Evolutionary conservation across 805 yeast species (phyloP).

Genomic region (Priceomyces haplophilus): DNA sequence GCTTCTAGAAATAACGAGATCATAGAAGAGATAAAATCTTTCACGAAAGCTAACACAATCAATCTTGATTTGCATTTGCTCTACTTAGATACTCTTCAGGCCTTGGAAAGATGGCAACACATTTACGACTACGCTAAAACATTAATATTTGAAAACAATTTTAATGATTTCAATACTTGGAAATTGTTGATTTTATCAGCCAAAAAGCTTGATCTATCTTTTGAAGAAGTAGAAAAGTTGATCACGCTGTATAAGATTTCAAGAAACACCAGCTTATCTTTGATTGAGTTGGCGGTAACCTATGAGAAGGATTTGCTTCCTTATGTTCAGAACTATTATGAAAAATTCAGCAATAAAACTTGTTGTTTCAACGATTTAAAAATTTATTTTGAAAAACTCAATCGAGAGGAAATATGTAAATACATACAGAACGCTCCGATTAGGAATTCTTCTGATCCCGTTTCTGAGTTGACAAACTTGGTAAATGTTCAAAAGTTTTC

Average conservation of each 20-base stretch:
- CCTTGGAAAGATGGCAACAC: conserved; percentile 39
- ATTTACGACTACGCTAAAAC: conserved; percentile 39
- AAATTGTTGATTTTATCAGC: conserved; percentile 50
- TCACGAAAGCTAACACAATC: conserved; percentile 30
- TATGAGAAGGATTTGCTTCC: conserved; percentile 22
- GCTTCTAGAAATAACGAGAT: conserved; percentile 33
- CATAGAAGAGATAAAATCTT: conserved; percentile 20
- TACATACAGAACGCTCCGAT: conserved; percentile 18
- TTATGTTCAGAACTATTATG: conserved; percentile 41
- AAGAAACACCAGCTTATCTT: conserved; percentile 30
- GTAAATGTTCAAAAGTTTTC: conserved; percentile 49
- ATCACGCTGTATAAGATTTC: conserved; percentile 13
- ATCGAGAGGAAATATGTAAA: conserved; percentile 10
- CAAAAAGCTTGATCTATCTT: conserved; percentile 27
- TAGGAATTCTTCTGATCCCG: conserved; percentile 2
- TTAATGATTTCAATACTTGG: conserved; percentile 82
- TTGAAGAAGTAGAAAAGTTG: conserved; percentile 23
- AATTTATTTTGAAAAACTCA: conserved; percentile 16
- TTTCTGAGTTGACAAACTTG: conserved; percentile 16
- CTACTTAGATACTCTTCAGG: conserved; percentile 46
- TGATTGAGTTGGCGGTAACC: conserved; percentile 20
- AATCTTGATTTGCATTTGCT: conserved; percentile 65
- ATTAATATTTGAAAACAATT: conserved; percentile 44
- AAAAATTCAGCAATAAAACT: conserved; percentile 49
- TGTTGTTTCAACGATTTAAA: conserved; percentile 65